phyloP scores from a whole-genome alignment of 805 yeast species.

The Lipomyces yamanashiensis region DNA sequence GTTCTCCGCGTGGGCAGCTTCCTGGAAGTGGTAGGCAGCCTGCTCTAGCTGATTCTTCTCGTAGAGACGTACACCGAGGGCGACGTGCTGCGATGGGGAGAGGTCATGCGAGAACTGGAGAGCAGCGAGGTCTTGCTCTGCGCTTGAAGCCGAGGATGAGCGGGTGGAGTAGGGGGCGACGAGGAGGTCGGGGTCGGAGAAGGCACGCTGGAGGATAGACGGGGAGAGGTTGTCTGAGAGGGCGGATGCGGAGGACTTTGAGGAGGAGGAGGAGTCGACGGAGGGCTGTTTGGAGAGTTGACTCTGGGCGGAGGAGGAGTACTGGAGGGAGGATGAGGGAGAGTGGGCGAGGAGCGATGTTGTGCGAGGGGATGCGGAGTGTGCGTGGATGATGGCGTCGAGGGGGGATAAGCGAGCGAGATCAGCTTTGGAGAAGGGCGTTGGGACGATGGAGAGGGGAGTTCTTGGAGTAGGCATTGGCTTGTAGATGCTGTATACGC shows the following conservation, averaged over 20 bases:
- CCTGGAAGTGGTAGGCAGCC: conserved; percentile 68
- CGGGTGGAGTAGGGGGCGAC: neutral
- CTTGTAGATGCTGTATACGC: neutral
- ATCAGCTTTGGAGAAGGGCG: neutral
- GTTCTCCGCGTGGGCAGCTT: conserved; percentile 66
- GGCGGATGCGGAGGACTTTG: neutral
- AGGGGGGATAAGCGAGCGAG: neutral
- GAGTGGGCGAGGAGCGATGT: neutral
- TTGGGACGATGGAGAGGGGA: conserved; percentile 2
- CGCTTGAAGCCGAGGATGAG: neutral
- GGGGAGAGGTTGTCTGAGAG: neutral
- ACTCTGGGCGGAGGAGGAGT: neutral
- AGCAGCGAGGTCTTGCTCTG: neutral
- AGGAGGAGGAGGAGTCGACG: neutral
- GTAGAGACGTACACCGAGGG: conserved; percentile 49
- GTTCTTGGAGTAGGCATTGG: neutral
- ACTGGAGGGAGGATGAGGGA: neutral
- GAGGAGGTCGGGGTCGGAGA: conserved; percentile 1
- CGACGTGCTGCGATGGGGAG: conserved; percentile 19
- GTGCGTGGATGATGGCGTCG: neutral
- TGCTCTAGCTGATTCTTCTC: conserved; percentile 66
- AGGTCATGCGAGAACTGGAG: conserved; percentile 13
- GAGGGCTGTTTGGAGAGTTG: neutral
- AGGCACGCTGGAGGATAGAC: neutral
- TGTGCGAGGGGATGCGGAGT: neutral